phyloP scores from a whole-genome alignment of 176 grass and related monocot species.

The Otatea glauca region DNA sequence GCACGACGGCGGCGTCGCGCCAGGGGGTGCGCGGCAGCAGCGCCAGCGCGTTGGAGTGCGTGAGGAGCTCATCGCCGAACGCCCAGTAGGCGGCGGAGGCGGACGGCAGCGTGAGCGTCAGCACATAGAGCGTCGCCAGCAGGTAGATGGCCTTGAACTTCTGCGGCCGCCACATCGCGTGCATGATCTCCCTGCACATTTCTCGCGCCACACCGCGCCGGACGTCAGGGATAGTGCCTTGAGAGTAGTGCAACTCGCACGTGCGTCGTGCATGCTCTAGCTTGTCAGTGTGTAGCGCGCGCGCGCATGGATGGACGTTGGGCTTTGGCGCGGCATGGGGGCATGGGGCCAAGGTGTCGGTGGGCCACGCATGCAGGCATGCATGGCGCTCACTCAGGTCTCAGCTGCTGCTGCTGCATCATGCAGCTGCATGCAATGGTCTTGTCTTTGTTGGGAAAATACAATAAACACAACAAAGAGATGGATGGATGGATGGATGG shows the following conservation, averaged over 20 bases:
- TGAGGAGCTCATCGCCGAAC: conserved; percentile 85
- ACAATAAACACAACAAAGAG: no score
- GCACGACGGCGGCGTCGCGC: conserved; percentile 82
- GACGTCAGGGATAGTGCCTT: no score
- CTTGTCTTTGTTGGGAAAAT: no score
- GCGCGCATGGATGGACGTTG: no score
- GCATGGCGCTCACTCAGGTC: no score
- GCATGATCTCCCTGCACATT: conserved; percentile 98
- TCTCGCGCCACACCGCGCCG: no score
- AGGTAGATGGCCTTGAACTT: conserved; percentile 99
- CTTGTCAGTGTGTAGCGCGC: no score
- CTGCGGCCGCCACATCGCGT: conserved; percentile 97
- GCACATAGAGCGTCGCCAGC: conserved; percentile 85
- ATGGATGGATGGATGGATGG: no score
- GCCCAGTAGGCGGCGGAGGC: conserved; percentile 96
- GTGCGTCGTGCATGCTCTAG: no score
- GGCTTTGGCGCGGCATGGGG: not conserved
- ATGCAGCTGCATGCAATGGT: conserved; percentile 23
- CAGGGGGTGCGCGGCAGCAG: conserved; percentile 66
- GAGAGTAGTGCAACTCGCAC: no score
- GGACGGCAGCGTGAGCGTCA: conserved; percentile 89
- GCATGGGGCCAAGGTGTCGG: conserved; percentile 21
- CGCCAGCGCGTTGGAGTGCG: conserved; percentile 86
- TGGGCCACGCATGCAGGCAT: not conserved
- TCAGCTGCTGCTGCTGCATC: not conserved